Base-by-base conservation (phyloP, 805 yeast genomes). In the Danielozyma ontarioensis region DNA sequence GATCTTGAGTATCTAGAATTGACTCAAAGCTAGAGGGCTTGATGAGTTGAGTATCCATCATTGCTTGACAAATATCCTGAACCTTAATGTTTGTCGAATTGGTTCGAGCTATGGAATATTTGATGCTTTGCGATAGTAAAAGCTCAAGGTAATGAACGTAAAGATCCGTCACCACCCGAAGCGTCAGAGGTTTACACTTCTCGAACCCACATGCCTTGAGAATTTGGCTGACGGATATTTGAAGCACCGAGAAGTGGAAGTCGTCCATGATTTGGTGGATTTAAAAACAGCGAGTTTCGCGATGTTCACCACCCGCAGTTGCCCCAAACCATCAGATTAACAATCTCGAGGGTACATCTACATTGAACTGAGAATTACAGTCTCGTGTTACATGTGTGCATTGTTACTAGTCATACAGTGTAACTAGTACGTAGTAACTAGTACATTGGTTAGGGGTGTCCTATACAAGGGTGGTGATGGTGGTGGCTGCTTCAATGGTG, bases 131-230 rank as follows among this genome's bases (percentile, higher is more conserved):
- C 10, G 58, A 44, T 2, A 78, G 56, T 14, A 90, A 50, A 13
- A 78, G 58, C 31, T 64, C 62, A 28, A 90, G 56, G 51, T 79
- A 81, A 36, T 82, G 71, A 13, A 83, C 61, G 51, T 82, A 78
- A 2, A 90, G 50, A 48, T 88, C 96, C 0, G 95, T 80, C n/a
- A 88, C 45, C 2, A 79, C 70, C 49, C 87, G 89, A 7, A 90
- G 64, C 1, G 83, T 74, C 5, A 76, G 66, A 5, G 90, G 84
- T 32, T 78, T 69, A 42, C 89, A 78, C 46, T 78, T 72, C 40
- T 86, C 96, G 48, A 88, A 86, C 0, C 98, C 98, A 19, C 79
- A 74, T 0, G 93, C 78, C 40, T 86, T 78, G 33, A 90, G 68
- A 4, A 81, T 62, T 58, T 81, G 80, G 1, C 74, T 68, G 21